phyloP scores from a whole-genome alignment of 495 filamentous ascomycete genomes.

The Daldinia bambusicola region DNA sequence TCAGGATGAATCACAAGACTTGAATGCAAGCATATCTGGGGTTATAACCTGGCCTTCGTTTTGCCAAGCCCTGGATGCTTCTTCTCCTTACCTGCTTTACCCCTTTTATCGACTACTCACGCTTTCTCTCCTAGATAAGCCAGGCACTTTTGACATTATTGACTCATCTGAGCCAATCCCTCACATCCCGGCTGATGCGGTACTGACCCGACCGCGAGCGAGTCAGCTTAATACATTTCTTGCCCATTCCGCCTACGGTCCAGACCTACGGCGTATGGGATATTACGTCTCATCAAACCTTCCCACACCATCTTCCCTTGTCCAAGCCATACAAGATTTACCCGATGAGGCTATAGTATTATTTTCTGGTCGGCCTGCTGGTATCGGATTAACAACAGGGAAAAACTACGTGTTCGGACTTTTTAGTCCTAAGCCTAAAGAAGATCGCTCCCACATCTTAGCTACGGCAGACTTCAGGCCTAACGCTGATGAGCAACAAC shows the following conservation, averaged over 20 bases:
- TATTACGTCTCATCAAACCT: conserved; percentile 8
- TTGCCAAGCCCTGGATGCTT: conserved; percentile 50
- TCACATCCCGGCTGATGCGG: background rate
- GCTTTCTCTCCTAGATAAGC: conserved; percentile 23
- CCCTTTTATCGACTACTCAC: conserved; percentile 40
- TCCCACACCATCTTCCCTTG: background rate
- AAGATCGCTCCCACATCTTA: conserved; percentile 29
- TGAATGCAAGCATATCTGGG: background rate
- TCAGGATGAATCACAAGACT: background rate
- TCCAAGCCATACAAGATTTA: conserved; percentile 11
- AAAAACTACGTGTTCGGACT: conserved; percentile 35
- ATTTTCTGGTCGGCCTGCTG: conserved; percentile 4
- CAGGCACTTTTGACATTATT: background rate
- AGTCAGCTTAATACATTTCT: conserved; percentile 39
- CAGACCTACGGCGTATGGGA: conserved; percentile 2
- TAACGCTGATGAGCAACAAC: conserved; percentile 14
- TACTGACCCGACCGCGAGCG: conserved; percentile 27
- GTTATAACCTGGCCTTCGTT: conserved; percentile 50
- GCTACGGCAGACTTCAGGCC: conserved; percentile 5
- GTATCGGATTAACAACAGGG: background rate
- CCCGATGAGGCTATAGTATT: conserved; percentile 30
- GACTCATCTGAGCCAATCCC: conserved; percentile 4
- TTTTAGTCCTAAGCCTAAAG: conserved; percentile 32
- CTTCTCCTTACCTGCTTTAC: conserved; percentile 48
- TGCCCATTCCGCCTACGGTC: conserved; percentile 4